phyloP scores from a whole-genome alignment of 768 basidiomycete genomes.

The Infundibulicybe gibba region DNA sequence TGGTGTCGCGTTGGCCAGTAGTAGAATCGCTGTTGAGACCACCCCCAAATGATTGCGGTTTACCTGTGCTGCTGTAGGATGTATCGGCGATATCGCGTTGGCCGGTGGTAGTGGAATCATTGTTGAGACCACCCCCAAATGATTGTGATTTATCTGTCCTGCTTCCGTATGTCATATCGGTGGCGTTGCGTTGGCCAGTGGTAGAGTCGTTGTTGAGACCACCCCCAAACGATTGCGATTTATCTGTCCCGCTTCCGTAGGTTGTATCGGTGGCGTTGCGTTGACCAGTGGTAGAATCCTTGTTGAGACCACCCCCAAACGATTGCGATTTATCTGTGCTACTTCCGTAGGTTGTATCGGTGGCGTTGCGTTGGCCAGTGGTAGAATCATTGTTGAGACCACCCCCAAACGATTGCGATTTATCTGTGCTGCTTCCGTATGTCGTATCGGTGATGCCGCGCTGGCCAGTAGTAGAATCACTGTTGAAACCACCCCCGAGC shows the following conservation, averaged over 20 bases:
- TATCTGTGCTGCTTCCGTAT: too few relatives aligned
- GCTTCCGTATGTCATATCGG: slow-evolving; percentile 7
- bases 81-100: not conserved
- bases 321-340: too few relatives aligned
- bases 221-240: too few relatives aligned
- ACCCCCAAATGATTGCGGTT: not conserved
- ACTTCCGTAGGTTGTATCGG: too few relatives aligned
- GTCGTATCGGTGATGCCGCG: too few relatives aligned
- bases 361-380: too few relatives aligned
- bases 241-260: not conserved
- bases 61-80: not conserved
- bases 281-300: too few relatives aligned
- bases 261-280: not conserved
- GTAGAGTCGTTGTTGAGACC: not conserved
- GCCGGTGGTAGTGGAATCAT: slow-evolving; percentile 4
- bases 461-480: not conserved
- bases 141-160: slow-evolving; percentile 6
- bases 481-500: not conserved
- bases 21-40: not conserved
- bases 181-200: not conserved
- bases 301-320: too few relatives aligned
- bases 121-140: slow-evolving; percentile 2
- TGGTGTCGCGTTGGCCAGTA: not conserved
- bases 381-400: too few relatives aligned
- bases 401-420: too few relatives aligned